Base-by-base conservation (phyloP, 495 filamentous ascomycete species). In the Coniosporium apollinis region DNA sequence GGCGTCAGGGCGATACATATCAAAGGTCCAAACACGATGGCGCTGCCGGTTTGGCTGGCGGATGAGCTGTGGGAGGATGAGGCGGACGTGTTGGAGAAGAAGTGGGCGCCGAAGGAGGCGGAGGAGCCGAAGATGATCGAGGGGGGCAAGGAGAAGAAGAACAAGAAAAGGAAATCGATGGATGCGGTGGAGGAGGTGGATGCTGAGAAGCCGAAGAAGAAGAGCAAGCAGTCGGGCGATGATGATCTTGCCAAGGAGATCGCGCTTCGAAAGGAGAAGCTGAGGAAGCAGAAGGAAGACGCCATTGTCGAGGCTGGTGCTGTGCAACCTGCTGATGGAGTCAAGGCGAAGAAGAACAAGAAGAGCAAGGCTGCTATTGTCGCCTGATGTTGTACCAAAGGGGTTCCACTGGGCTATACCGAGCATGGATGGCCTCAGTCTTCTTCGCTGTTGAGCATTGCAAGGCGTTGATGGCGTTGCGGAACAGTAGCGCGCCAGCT, bases 1-100 rank as follows among this genome's bases (percentile, higher is more conserved):
- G 83, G 81, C 50, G 70, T 96, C 33, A 74, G 76, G 55, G 67
- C 69, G 31, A 53, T 96, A 30, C 84, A 93, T 59, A 64, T 97
- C 58, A 97, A 96, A 65, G 78, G 79, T 5, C 74, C 81, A 7
- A 71, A 76, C 45, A 91, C 84, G 7, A 78, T 71, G 39, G 82
- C 86, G 9, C 61, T 97, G 45, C 89, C 89, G 10, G 74, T 97
- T 41, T 97, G 82, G 79, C 62, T 94, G 49, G 79, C 89, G 6
- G 72, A 76, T 48, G 81, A 96, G 61, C 58, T 97, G 34, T 97
- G 86, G 82, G 60, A 78, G 21, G 79, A 83, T 34, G 79, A 86
- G 43, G 63, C 57, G 15, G 80, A 92, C 55, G 76, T 94, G 4
- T 57, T 92, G 5, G 58, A 67, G 3, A 61, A 74, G 46, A 71